These are phyloP conservation scores for Candida nitratophila DNA, from an alignment of 805 yeast genomes.

Conservation along the genomic window DNA sequence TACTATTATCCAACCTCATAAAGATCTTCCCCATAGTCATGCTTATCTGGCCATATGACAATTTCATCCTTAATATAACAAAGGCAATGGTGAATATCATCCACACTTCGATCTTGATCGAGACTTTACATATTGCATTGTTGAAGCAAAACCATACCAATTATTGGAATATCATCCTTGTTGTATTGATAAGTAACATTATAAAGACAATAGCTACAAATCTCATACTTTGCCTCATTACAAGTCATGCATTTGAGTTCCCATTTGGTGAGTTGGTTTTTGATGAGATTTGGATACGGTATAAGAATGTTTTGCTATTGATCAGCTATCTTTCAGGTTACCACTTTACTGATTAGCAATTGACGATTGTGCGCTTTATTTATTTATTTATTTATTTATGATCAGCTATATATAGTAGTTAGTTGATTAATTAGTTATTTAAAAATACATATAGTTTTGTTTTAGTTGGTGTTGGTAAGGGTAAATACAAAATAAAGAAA, in stretches of 20 bases:
- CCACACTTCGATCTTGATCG: conserved; percentile 23
- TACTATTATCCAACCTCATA: conserved; percentile 70
- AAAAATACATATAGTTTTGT: too few relatives aligned
- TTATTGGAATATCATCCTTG: conserved; percentile 21
- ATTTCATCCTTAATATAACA: conserved; percentile 42
- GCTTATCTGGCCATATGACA: conserved; percentile 95
- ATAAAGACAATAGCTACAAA: conserved; percentile 14
- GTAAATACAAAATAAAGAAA: too few relatives aligned
- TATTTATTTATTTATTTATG: background rate
- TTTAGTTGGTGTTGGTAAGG: too few relatives aligned
- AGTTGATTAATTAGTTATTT: too few relatives aligned
- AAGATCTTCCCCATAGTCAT: conserved; percentile 85
- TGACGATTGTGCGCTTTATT: too few relatives aligned
- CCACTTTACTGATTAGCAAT: too few relatives aligned
- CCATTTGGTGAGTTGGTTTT: conserved; percentile 11
- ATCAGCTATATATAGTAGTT: too few relatives aligned
- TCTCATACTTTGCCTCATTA: conserved; percentile 6
- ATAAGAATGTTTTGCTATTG: background rate
- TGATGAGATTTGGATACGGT: conserved; percentile 13
- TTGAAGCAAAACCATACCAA: conserved; percentile 17
- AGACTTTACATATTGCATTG: conserved; percentile 25
- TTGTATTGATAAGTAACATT: conserved; percentile 18
- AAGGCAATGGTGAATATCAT: conserved; percentile 25
- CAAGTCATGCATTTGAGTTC: conserved; percentile 8
- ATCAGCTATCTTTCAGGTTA: background rate